These are phyloP conservation scores for Solanum sparsipilum DNA, from an alignment of 257 asterid genomes.

Conservation along the genomic window DNA sequence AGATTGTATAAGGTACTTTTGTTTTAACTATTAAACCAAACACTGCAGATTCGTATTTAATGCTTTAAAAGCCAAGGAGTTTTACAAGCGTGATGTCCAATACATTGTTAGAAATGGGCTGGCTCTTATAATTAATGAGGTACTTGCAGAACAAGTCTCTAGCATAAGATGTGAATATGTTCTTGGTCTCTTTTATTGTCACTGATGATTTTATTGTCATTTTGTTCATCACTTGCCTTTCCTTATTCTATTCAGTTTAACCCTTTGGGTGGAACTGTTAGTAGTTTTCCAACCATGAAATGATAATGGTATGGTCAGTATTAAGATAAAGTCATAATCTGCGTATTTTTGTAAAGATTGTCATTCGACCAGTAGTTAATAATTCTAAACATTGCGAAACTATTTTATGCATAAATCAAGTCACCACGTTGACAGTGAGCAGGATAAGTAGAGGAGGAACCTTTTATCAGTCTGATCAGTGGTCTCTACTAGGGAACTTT, in stretches of 20 bases:
- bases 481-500: neutral
- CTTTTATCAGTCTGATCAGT: neutral
- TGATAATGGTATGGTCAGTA: neutral
- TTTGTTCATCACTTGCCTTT: neutral
- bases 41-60: slow-evolving; percentile 71
- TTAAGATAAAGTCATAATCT: neutral
- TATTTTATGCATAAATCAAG: neutral
- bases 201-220: neutral
- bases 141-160: slow-evolving; percentile 6
- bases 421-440: neutral
- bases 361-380: neutral
- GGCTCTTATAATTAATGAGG: slow-evolving; percentile 95
- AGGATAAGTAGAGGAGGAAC: neutral
- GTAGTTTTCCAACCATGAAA: neutral
- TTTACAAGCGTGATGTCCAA: slow-evolving; percentile 85
- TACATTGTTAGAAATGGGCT: slow-evolving; percentile 83
- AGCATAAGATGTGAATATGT: neutral
- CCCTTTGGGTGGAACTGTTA: neutral
- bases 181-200: neutral
- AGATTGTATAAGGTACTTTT: neutral
- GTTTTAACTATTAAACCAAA: neutral
- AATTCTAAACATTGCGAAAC: neutral
- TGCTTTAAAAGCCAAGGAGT: slow-evolving; percentile 93
- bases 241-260: neutral
- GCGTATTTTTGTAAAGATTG: neutral